Conservation (phyloP, 1,139 yeast species). For the Yamadazyma trypodendri region DNA sequence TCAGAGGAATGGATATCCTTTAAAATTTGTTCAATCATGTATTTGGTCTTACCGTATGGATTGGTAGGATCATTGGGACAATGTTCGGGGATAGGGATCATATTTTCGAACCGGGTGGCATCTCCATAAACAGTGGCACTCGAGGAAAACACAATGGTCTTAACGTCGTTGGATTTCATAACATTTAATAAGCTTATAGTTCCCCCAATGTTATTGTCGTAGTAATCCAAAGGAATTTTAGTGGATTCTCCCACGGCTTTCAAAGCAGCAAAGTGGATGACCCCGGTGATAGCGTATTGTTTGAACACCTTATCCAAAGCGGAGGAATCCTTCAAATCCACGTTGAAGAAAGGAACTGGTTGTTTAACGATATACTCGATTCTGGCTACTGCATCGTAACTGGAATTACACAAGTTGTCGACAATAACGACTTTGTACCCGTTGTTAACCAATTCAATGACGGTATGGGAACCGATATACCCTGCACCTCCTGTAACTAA, state of each 20-base stretch:
- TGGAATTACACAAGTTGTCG: slow-evolving; percentile 69
- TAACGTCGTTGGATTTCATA: slow-evolving; percentile 47
- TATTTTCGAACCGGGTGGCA: slow-evolving; percentile 68
- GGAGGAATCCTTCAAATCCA: slow-evolving; percentile 56
- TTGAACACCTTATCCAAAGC: slow-evolving; percentile 49
- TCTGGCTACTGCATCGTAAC: slow-evolving; percentile 66
- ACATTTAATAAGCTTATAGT: slow-evolving; percentile 59
- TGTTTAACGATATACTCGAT: slow-evolving; percentile 54
- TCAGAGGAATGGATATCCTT: slow-evolving; percentile 55
- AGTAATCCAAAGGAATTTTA: slow-evolving; percentile 66
- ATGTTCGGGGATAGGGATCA: slow-evolving; percentile 79
- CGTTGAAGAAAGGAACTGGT: slow-evolving; percentile 55
- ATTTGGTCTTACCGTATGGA: slow-evolving; percentile 77
- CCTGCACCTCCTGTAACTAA: slow-evolving; percentile 89
- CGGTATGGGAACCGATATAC: slow-evolving; percentile 82
- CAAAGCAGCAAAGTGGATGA: slow-evolving; percentile 82
- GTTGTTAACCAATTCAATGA: slow-evolving; percentile 59
- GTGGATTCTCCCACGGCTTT: slow-evolving; percentile 87
- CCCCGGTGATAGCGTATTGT: slow-evolving; percentile 53
- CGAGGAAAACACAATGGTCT: slow-evolving; percentile 70
- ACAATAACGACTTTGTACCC: slow-evolving; percentile 71
- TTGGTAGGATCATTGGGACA: slow-evolving; percentile 77
- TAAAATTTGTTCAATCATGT: slow-evolving; percentile 61
- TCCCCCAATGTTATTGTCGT: slow-evolving; percentile 68
- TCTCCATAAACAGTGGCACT: slow-evolving; percentile 88